Evolutionary conservation across 192 early-diverging fungal genomes (phyloP), one percentile per base, ranked within the genome.

Genomic region (Podochytrium sp.): DNA sequence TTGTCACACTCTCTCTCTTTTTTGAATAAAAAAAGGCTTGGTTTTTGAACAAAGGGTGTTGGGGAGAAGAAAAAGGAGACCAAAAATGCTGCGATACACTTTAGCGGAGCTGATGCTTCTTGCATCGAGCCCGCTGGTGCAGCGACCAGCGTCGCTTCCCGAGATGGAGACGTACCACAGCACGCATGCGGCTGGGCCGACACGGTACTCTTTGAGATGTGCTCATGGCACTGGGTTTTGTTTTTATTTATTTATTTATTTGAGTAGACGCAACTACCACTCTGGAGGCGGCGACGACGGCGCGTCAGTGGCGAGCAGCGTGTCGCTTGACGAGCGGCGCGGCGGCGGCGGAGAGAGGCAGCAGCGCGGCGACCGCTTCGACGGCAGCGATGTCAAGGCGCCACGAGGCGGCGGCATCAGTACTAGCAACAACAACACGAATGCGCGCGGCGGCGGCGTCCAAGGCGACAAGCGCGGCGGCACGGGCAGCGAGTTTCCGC

Each of bases 81-180:
- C 12, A 10, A 47, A 47, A 10, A 55, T 55, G 27, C 32, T 69
- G 20, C 66, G 66, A 1, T 69, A 53, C 66, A 55, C 27, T 35
- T 10, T 51, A 16, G 66, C 42, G 66, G 20, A 55, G 32, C 47
- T 69, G 47, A 20, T 34, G 14, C 3, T 51, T 10, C 66, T 69
- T 5, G 66, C 66, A 23, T 2, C 7, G 29, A 34, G 29, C 16
- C 50, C 50, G 27, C 35, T 51, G 10, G 51, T 69, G 25, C 29
- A 51, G 35, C 47, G 51, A 18, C 66, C 66, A 35, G 50, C 49
- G 20, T 23, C 14, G 18, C 38, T 69, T 47, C 66, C 66, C 14
- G 66, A 56, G 6, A 51, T 69, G 12, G 66, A 69, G 12, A 41
- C 51, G 25, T 69, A 69, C 50, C 59, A 69, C 66, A 69, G n/a